These are phyloP conservation scores for Claviceps sp. DNA, from an alignment of 2,329 filamentous ascomycete genomes.

Conservation along the genomic window DNA sequence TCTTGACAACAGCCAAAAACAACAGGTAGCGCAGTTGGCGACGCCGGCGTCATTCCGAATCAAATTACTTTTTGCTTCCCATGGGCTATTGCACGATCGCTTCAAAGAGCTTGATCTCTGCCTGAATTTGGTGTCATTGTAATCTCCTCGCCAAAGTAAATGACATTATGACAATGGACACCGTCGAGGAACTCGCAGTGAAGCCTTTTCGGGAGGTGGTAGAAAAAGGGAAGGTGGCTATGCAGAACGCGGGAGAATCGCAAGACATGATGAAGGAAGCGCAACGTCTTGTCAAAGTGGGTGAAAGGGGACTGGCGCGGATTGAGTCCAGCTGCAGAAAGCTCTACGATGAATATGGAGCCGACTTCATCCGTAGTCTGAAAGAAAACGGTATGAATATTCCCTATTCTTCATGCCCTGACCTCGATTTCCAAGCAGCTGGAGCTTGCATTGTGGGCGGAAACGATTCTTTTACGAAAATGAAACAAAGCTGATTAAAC, in stretches of 20 bases:
- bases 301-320: slow-evolving; percentile 33
- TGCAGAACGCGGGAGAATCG: slow-evolving; percentile 32
- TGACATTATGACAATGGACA: slow-evolving; percentile 24
- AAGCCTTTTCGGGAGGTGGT: slow-evolving; percentile 39
- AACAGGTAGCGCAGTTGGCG: not conserved
- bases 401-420: not conserved
- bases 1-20: not conserved
- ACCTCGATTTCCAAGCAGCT: not conserved
- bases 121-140: not conserved
- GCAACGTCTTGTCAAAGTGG: slow-evolving; percentile 32
- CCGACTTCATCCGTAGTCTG: slow-evolving; percentile 35
- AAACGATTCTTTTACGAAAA: not conserved
- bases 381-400: slow-evolving; percentile 36
- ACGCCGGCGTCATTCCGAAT: not conserved
- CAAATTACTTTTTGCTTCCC: not conserved
- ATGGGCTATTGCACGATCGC: not conserved
- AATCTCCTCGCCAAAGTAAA: not conserved
- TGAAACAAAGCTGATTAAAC: not conserved
- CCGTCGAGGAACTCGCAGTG: slow-evolving; percentile 30
- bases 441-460: not conserved
- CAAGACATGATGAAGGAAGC: slow-evolving; percentile 37
- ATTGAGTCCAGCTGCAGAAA: slow-evolving; percentile 39
- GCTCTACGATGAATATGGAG: slow-evolving; percentile 33
- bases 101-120: not conserved
- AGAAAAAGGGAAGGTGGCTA: slow-evolving; percentile 33